Base-by-base conservation (phyloP, 164 flowering plant genomes). In the Piper longum region DNA sequence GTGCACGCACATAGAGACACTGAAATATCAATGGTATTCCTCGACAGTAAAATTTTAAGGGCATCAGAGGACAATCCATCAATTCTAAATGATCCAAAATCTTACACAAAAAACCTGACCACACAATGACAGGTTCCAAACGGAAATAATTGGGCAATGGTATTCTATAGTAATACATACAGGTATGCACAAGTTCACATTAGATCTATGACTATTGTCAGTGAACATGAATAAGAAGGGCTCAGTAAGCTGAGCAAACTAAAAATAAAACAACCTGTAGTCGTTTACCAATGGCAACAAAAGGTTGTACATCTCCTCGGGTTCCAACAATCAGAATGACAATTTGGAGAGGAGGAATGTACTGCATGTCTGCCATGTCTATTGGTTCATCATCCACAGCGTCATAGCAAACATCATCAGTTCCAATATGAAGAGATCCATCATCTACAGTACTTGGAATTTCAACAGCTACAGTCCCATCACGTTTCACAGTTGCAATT, bases 281-380 rank as follows among this genome's bases (percentile, higher is more conserved):
- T 40, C 84, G 81, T 75, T 92, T 92, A 51, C 96, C 98, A 74
- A 92, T 92, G 39, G 98, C 98, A 75, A 86, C 56, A 79, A 92
- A 92, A 36, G 96, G 98, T 71, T 92, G 98, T 48, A 92, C 98
- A 81, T 92, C 98, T 65, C 98, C 98, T 41, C 96, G 88, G 59
- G 98, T 92, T 59, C 98, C 98, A 74, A 92, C 98, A 71, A 92
- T 92, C 63, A 92, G 89, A 77, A 92, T 82, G 60, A 92, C 96
- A 64, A 92, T 87, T 73, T 89, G 95, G 69, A 92, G 40, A 12
- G 98, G 99, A 13, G 86, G 96, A 62, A 87, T 85, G 69, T 77
- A 76, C 51, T 79, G 85, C 70, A 81, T 67, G 58, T 89, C 93
- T 52, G 77, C 60, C 13, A 71, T 55, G 57, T 86, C 91, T 71